Conservation (phyloP, 2,329 filamentous ascomycete species). For the Monosporascus sp. region DNA sequence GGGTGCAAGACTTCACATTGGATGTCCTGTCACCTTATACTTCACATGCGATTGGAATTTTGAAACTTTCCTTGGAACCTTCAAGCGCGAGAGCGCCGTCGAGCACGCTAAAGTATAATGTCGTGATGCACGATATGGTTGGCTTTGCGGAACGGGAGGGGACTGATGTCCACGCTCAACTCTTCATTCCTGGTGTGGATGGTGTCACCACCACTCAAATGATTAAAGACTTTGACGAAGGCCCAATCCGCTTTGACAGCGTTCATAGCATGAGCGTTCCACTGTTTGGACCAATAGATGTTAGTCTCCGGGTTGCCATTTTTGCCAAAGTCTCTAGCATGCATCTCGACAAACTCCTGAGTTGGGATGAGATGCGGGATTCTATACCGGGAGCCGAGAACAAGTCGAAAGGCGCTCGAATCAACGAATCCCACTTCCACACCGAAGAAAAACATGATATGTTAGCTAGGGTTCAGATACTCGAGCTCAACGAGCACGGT, state of each 20-base stretch:
- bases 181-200: constrained; percentile 89
- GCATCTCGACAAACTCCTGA: constrained; percentile 94
- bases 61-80: constrained; percentile 86
- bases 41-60: constrained; percentile 80
- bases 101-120: constrained; percentile 94
- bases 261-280: constrained; percentile 97
- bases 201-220: constrained; percentile 94
- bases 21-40: constrained; percentile 93
- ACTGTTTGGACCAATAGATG: constrained; percentile 66
- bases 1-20: constrained; percentile 88
- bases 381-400: constrained; percentile 54
- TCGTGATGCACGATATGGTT: constrained; percentile 93
- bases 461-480: constrained; percentile 79
- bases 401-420: constrained; percentile 56
- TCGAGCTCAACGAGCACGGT: constrained; percentile 87
- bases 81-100: constrained; percentile 89
- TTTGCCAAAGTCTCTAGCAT: constrained; percentile 88
- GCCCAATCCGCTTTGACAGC: constrained; percentile 88
- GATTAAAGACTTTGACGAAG: constrained; percentile 90
- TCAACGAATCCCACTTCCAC: constrained; percentile 89
- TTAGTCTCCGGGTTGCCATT: constrained; percentile 78
- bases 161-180: constrained; percentile 89
- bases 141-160: constrained; percentile 95
- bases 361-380: constrained; percentile 98
- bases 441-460: constrained; percentile 92